These are phyloP conservation scores for Dryas alaskensis DNA, from an alignment of 306 rosid species.

Conservation along the genomic window DNA sequence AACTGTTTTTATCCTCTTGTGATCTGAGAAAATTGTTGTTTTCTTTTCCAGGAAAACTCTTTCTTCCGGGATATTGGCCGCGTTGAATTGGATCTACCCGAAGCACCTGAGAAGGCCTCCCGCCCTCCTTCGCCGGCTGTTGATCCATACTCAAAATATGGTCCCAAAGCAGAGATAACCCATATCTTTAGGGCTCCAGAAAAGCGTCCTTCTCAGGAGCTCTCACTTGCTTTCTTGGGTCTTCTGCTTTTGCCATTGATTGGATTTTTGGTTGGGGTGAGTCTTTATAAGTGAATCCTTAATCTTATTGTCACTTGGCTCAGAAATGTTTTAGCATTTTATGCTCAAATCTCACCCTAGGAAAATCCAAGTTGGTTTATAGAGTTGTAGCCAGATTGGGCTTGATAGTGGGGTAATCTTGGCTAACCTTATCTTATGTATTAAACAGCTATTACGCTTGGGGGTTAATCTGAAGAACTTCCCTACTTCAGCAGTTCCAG, in stretches of 20 bases:
- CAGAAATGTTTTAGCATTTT: not conserved
- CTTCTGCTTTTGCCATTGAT: conserved; percentile 67
- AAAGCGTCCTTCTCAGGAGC: conserved; percentile 77
- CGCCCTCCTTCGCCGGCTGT: conserved; percentile 71
- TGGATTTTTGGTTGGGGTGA: conserved; percentile 89
- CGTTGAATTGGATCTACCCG: conserved; percentile 89
- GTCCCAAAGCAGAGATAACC: conserved; percentile 81
- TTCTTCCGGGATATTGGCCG: conserved; percentile 68
- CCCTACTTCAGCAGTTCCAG: conserved; percentile 64
- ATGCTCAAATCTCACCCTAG: not conserved
- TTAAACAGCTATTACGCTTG: conserved; percentile 59
- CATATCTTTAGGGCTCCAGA: conserved; percentile 92
- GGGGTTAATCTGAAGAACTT: conserved; percentile 90
- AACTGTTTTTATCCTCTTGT: not conserved
- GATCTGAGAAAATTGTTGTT: conserved; percentile 26
- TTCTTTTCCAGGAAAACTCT: conserved; percentile 82
- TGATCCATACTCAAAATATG: conserved; percentile 73
- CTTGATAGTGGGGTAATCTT: conserved; percentile 6
- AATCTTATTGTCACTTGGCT: conserved; percentile 8
- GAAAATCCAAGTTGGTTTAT: conserved; percentile 1
- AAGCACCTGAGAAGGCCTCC: conserved; percentile 85
- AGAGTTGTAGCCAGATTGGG: not conserved
- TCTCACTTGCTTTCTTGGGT: conserved; percentile 83
- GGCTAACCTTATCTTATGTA: conserved; percentile 22
- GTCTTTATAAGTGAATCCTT: conserved; percentile 24